phyloP scores from a whole-genome alignment of 1,284 basidiomycete species.

The Ustilago cynodontis region DNA sequence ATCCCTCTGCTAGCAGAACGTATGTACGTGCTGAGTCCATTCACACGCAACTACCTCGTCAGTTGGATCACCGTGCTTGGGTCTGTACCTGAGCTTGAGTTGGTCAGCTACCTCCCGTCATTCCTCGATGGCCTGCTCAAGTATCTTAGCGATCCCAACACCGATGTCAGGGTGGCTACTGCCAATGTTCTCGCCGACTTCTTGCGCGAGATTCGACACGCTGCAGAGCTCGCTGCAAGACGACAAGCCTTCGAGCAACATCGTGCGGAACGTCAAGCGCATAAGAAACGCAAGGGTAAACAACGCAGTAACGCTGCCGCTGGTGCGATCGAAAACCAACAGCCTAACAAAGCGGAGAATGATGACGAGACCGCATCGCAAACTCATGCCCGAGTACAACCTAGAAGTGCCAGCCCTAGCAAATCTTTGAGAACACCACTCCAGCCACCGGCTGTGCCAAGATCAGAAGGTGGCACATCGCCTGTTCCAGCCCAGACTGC shows the following conservation, averaged over 20 bases:
- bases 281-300: constrained; percentile 74
- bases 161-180: constrained; percentile 91
- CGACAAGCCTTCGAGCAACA: constrained; percentile 41
- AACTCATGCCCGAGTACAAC: constrained; percentile 35
- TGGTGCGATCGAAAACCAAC: background rate
- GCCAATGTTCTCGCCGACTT: constrained; percentile 93
- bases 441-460: constrained; percentile 1
- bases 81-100: constrained; percentile 94
- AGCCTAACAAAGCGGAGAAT: background rate
- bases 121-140: constrained; percentile 90
- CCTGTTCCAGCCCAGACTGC: constrained; percentile 20
- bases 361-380: constrained; percentile 71
- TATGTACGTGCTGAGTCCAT: constrained; percentile 94
- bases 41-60: constrained; percentile 94
- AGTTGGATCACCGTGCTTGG: constrained; percentile 97
- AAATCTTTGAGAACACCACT: constrained; percentile 22
- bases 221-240: constrained; percentile 49
- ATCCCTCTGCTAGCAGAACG: constrained; percentile 92
- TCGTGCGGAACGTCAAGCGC: constrained; percentile 33
- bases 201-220: constrained; percentile 78
- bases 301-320: background rate
- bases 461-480: constrained; percentile 25
- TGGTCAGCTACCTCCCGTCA: constrained; percentile 92
- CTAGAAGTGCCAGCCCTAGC: constrained; percentile 34
- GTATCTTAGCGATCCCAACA: constrained; percentile 93